Evolutionary conservation across 2,329 filamentous ascomycete species (phyloP), one percentile per base, ranked within the genome.

Genomic region (Penicillium sp.): DNA sequence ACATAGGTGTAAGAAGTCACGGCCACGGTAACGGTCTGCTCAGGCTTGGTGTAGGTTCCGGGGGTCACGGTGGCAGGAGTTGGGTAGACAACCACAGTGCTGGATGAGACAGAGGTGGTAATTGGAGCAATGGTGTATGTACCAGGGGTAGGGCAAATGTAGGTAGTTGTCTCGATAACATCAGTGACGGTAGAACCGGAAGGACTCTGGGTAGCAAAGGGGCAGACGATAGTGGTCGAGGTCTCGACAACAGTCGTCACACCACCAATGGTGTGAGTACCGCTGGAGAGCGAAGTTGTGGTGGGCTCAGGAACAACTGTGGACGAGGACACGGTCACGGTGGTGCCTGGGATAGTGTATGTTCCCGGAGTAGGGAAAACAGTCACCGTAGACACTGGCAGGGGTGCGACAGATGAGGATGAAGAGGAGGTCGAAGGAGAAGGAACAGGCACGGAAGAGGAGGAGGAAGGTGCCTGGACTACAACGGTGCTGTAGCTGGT

Each of bases 51-150:
- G 82, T 91, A 92, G 67, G 84, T 89, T 63, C 88, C 89, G 52
- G 88, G 85, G 59, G 75, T 75, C 74, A 85, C 85, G 66, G 78
- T 83, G 62, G 83, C 83, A 54, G 87, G 81, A 59, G 81, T 81
- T 52, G 88, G 88, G 74, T 86, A 86, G 66, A 85, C 81, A 56
- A 74, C 57, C 14, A 87, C 76, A 62, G 79, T 79, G 64, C 77
- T 74, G 58, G 68, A 70, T 57, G 78, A 74, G 63, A 84, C 79
- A 33, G 77, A 79, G 63, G 84, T 88, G 69, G 85, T 88, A 69
- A 80, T 80, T 57, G 88, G 84, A 63, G 80, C 85, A 65, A 91
- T 85, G 69, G 86, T 90, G 81, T 90, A 91, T 57, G 86, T 90
- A 71, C 88, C 88, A 66, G 87, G 79, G 50, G 78, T 79, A 60